Conservation (phyloP, 1,284 basidiomycete species). For the Rhizoctonia solani region DNA sequence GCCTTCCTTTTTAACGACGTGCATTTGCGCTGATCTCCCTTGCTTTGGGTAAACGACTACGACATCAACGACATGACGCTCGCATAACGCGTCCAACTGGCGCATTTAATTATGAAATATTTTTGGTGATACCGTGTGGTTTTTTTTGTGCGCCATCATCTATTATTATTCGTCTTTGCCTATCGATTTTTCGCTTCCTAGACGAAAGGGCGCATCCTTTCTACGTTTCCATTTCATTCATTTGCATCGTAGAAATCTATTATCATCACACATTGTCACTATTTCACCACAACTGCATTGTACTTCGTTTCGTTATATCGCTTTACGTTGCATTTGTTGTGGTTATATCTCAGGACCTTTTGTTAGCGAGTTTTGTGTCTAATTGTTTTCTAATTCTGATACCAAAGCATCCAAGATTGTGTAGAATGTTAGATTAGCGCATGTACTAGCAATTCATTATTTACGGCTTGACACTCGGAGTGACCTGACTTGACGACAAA, state of each 20-base stretch:
- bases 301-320: background rate
- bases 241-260: conserved; percentile 33
- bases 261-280: conserved; percentile 33
- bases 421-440: conserved; percentile 28
- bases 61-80: conserved; percentile 32
- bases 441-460: background rate
- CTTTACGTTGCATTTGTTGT: conserved; percentile 27
- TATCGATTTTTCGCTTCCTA: conserved; percentile 35
- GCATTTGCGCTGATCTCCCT: conserved; percentile 14
- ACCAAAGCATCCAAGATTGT: conserved; percentile 30
- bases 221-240: conserved; percentile 32
- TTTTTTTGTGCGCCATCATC: conserved; percentile 33
- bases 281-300: conserved; percentile 26
- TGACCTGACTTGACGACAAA: background rate
- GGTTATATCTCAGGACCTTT: conserved; percentile 21
- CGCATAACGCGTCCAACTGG: conserved; percentile 28
- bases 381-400: conserved; percentile 30
- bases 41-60: conserved; percentile 34
- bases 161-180: conserved; percentile 36
- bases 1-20: conserved; percentile 7
- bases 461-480: background rate
- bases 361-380: conserved; percentile 33
- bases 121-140: conserved; percentile 34
- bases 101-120: conserved; percentile 32
- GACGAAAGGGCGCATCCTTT: conserved; percentile 36